phyloP scores from a whole-genome alignment of 441 rosid species.

The Hypseocharis bilobata region DNA sequence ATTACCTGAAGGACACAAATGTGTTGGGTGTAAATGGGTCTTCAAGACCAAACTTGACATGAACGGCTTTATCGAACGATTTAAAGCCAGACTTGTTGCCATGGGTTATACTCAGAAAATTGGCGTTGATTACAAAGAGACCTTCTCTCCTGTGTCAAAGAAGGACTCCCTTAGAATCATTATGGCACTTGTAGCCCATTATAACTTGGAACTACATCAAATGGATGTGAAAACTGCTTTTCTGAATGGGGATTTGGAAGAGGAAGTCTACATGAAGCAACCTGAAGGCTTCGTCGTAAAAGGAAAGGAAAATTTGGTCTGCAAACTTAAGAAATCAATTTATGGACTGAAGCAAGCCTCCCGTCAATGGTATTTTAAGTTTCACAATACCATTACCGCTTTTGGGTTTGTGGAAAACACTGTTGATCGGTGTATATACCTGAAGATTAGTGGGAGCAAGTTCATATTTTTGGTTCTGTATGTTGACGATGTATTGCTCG shows the following conservation, averaged over 20 bases:
- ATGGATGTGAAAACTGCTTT: no score
- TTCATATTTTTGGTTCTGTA: neutral
- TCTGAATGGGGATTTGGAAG: no score
- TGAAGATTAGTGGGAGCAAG: neutral
- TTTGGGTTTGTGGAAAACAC: neutral
- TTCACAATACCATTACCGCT: neutral
- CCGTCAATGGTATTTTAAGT: neutral
- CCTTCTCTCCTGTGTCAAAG: neutral
- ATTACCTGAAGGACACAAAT: neutral
- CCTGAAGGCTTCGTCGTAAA: neutral
- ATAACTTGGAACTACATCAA: no score
- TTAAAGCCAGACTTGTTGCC: neutral
- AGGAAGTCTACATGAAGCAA: no score
- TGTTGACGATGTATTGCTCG: neutral
- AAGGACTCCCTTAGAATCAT: no score
- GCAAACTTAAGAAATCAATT: slow-evolving; percentile 5
- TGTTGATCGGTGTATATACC: neutral
- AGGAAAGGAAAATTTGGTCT: neutral
- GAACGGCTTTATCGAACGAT: neutral
- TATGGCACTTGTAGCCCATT: no score
- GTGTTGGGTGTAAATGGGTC: neutral
- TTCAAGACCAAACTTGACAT: neutral
- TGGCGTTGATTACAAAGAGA: slow-evolving; percentile 8
- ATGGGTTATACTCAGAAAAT: slow-evolving; percentile 6
- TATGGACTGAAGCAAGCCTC: neutral